phyloP scores from a whole-genome alignment of 495 filamentous ascomycete species.

The Podospora australis region DNA sequence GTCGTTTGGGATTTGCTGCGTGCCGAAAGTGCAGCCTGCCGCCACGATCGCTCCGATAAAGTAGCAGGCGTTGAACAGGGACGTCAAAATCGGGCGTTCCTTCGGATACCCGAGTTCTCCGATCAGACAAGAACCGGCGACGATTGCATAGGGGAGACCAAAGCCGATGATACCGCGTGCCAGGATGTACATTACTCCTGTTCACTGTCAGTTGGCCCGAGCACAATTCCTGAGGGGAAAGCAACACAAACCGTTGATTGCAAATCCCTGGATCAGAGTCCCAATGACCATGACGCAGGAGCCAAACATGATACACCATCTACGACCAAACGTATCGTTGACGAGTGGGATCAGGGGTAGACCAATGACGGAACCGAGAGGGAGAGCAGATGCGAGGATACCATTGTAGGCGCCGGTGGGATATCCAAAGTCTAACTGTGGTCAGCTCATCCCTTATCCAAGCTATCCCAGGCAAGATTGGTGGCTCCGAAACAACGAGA shows the following conservation, averaged over 20 bases:
- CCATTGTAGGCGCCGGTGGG: slow-evolving; percentile 40
- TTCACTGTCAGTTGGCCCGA: not conserved
- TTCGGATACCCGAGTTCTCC: slow-evolving; percentile 61
- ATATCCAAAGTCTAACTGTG: slow-evolving; percentile 32
- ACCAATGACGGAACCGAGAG: slow-evolving; percentile 42
- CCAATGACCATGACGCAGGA: slow-evolving; percentile 52
- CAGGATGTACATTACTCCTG: slow-evolving; percentile 51
- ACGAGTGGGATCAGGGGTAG: slow-evolving; percentile 53
- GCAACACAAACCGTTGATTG: slow-evolving; percentile 36
- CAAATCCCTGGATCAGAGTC: slow-evolving; percentile 49
- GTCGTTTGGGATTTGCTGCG: slow-evolving; percentile 45
- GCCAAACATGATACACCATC: slow-evolving; percentile 54
- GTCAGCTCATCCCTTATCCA: not conserved
- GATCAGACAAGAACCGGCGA: slow-evolving; percentile 55
- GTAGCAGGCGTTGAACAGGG: slow-evolving; percentile 60
- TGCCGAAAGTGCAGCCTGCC: slow-evolving; percentile 52
- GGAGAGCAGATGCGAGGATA: slow-evolving; percentile 38
- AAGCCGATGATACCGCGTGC: slow-evolving; percentile 59
- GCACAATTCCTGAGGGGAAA: not conserved
- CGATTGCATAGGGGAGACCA: slow-evolving; percentile 56
- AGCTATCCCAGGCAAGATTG: slow-evolving; percentile 11
- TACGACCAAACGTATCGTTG: slow-evolving; percentile 50
- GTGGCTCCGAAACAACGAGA: too few relatives aligned
- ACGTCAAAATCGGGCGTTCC: slow-evolving; percentile 56
- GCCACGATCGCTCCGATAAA: slow-evolving; percentile 58